Evolutionary conservation across 2,329 filamentous ascomycete species (phyloP).

Genomic region (Pseudocercospora fijiensis): DNA sequence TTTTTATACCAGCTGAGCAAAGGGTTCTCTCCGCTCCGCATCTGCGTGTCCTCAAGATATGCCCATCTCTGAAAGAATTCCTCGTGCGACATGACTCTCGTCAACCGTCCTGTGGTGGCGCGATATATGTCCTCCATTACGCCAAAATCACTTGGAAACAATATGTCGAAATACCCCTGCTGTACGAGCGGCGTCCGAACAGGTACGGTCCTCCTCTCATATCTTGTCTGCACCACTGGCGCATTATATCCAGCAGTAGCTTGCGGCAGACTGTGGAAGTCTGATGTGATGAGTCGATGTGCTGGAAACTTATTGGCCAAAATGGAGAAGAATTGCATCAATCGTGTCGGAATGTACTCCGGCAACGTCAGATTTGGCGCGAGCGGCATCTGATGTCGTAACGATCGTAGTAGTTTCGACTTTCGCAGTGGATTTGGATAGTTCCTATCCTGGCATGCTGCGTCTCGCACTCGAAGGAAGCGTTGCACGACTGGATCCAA

Average conservation of each 20-base stretch:
- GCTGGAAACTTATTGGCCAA: constrained; percentile 84
- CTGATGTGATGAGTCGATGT: constrained; percentile 82
- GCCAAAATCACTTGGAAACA: constrained; percentile 94
- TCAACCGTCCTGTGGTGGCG: constrained; percentile 88
- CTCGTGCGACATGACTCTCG: constrained; percentile 79
- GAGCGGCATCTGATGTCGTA: constrained; percentile 67
- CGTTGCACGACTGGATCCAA: constrained; percentile 80
- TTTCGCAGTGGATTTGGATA: constrained; percentile 62
- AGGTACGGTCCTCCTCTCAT: constrained; percentile 79
- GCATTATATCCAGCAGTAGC: constrained; percentile 81
- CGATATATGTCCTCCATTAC: constrained; percentile 91
- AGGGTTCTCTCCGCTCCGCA: constrained; percentile 88
- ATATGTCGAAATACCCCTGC: constrained; percentile 97
- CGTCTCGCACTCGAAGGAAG: constrained; percentile 80
- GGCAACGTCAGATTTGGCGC: constrained; percentile 73
- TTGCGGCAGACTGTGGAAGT: constrained; percentile 85
- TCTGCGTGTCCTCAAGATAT: constrained; percentile 84
- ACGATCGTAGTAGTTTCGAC: constrained; percentile 56
- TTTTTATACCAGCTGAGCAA: constrained; percentile 93
- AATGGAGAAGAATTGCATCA: constrained; percentile 97
- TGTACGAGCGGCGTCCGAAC: constrained; percentile 91
- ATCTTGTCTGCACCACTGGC: constrained; percentile 94
- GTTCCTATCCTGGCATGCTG: constrained; percentile 61
- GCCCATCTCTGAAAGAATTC: constrained; percentile 91
- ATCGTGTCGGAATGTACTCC: constrained; percentile 89